Evolutionary conservation across 2,329 filamentous ascomycete genomes (phyloP).

Genomic region (Niveomyces coronatus): DNA sequence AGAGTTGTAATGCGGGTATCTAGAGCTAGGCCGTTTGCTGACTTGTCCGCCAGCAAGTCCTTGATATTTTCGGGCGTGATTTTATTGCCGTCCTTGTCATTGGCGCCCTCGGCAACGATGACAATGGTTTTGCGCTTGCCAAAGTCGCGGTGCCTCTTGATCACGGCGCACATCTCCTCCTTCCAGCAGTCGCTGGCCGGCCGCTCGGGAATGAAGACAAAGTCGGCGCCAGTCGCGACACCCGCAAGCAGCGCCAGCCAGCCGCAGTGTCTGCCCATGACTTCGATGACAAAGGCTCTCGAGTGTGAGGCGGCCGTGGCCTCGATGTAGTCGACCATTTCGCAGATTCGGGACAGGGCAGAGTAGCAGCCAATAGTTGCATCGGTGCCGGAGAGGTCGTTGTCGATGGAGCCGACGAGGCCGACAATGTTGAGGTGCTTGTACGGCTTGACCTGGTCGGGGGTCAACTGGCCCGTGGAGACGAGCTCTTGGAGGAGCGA

Average conservation of each 20-base stretch:
- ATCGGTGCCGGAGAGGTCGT: conserved; percentile 93
- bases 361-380: conserved; percentile 97
- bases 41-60: conserved; percentile 68
- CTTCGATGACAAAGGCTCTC: conserved; percentile 91
- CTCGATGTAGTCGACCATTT: conserved; percentile 94
- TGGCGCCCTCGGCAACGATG: conserved; percentile 91
- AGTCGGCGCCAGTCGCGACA: conserved; percentile 90
- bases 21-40: conserved; percentile 56
- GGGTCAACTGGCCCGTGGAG: conserved; percentile 56
- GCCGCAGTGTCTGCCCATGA: conserved; percentile 96
- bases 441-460: conserved; percentile 64
- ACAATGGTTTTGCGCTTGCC: conserved; percentile 98
- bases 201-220: conserved; percentile 93
- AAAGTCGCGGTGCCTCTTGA: conserved; percentile 68
- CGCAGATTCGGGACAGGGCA: conserved; percentile 83
- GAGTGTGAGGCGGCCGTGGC: conserved; percentile 92
- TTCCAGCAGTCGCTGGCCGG: conserved; percentile 82
- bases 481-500: conserved; percentile 79
- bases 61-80: conserved; percentile 77
- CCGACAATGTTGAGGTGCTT: conserved; percentile 91
- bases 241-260: conserved; percentile 96
- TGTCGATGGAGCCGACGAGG: conserved; percentile 94
- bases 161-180: conserved; percentile 72
- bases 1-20: conserved; percentile 93
- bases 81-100: conserved; percentile 73